Evolutionary conservation across 331 rosid genomes (phyloP).

Genomic region (Prunus yedoensis): DNA sequence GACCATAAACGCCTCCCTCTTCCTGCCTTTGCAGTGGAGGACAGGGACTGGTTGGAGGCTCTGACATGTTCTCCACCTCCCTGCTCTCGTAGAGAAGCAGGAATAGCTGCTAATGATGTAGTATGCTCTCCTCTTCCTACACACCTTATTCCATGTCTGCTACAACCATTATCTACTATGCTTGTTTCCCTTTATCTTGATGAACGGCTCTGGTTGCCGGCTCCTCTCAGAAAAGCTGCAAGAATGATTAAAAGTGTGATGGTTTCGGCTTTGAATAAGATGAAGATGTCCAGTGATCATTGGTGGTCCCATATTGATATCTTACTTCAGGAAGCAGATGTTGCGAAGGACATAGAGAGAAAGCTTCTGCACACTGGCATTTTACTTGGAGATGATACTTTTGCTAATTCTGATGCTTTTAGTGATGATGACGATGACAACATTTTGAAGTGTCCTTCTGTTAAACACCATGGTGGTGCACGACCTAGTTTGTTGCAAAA

Average conservation of each 20-base stretch:
- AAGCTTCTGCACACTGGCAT: constrained; percentile 62
- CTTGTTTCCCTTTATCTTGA: constrained; percentile 79
- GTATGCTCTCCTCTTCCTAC: constrained; percentile 79
- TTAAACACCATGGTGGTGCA: constrained; percentile 42
- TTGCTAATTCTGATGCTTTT: constrained; percentile 36
- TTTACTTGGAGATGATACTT: constrained; percentile 43
- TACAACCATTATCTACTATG: constrained; percentile 72
- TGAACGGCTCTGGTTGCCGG: constrained; percentile 73
- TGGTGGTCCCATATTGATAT: constrained; percentile 86
- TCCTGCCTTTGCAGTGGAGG: constrained; percentile 90
- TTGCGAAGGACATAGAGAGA: constrained; percentile 61
- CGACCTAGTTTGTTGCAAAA: constrained; percentile 30
- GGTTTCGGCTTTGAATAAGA: constrained; percentile 60
- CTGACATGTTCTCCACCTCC: constrained; percentile 71
- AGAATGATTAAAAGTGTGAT: constrained; percentile 58
- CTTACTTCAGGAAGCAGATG: constrained; percentile 59
- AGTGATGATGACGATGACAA: constrained; percentile 29
- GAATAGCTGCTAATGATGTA: constrained; percentile 87
- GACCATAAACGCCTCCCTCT: constrained; percentile 57
- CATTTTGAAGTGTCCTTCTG: constrained; percentile 24
- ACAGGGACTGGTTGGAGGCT: constrained; percentile 98
- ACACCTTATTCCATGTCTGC: constrained; percentile 77
- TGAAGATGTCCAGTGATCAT: constrained; percentile 49
- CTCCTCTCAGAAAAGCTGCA: constrained; percentile 62
- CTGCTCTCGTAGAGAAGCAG: constrained; percentile 95